phyloP scores from a whole-genome alignment of 208 protist genomes.

The Naegleria fowleri region DNA sequence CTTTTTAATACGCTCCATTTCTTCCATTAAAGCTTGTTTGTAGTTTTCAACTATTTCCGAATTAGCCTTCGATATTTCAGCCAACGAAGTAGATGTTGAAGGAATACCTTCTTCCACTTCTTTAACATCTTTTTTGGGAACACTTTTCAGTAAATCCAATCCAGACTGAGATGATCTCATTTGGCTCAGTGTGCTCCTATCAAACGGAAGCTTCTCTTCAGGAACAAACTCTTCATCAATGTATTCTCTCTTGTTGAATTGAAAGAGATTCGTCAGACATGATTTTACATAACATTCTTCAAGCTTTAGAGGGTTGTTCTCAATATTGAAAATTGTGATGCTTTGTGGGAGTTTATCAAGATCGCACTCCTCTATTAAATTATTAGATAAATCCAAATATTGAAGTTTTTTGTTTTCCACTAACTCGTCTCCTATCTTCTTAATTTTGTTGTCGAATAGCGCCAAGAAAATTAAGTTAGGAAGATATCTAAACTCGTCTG shows the following conservation, averaged over 20 bases:
- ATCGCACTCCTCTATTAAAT: background rate
- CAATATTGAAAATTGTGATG: background rate
- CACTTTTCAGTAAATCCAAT: background rate
- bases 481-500: slow-evolving; percentile 6
- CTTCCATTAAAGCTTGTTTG: background rate
- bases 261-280: background rate
- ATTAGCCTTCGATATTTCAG: background rate
- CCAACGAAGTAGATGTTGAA: background rate
- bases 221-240: background rate
- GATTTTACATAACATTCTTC: background rate
- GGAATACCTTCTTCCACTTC: background rate
- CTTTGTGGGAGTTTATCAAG: background rate
- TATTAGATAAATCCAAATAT: background rate
- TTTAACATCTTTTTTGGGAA: background rate
- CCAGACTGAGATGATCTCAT: background rate
- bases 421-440: background rate
- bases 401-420: background rate
- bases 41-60: background rate
- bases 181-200: background rate
- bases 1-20: background rate
- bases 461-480: background rate
- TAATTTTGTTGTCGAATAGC: slow-evolving; percentile 10
- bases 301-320: background rate
- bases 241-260: background rate
- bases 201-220: background rate